phyloP scores from a whole-genome alignment of 306 rosid species.

The Acacia confusa region DNA sequence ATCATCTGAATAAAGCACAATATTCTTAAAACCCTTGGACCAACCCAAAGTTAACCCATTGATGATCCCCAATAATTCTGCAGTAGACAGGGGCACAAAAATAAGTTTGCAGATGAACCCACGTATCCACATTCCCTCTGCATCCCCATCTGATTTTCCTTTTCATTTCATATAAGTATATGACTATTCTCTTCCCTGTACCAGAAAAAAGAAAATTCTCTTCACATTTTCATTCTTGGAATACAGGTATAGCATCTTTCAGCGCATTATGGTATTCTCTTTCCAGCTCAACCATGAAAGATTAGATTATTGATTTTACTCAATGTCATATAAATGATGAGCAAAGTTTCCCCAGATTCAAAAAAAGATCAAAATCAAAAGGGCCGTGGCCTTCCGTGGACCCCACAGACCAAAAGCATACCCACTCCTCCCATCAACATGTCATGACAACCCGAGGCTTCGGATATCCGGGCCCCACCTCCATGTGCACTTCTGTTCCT shows the following conservation, averaged over 20 bases:
- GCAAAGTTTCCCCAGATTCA: neutral
- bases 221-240: neutral
- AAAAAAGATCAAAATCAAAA: neutral
- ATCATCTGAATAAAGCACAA: too few relatives aligned
- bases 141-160: too few relatives aligned
- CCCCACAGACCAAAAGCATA: neutral
- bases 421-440: neutral
- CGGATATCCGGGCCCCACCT: slow-evolving; percentile 41
- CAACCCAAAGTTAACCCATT: too few relatives aligned
- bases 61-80: too few relatives aligned
- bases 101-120: too few relatives aligned
- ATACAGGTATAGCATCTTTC: neutral
- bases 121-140: too few relatives aligned
- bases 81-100: too few relatives aligned
- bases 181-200: too few relatives aligned
- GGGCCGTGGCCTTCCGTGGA: neutral
- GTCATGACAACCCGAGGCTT: slow-evolving; percentile 32
- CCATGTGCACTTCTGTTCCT: slow-evolving; percentile 43
- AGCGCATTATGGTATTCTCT: neutral
- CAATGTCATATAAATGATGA: too few relatives aligned
- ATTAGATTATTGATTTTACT: too few relatives aligned
- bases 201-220: neutral
- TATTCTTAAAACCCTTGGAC: too few relatives aligned
- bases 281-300: neutral
- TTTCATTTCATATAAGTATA: too few relatives aligned